Percentiles rank a stretch among this genome's conserved stretches.
Evolutionary conservation across 1,284 basidiomycete genomes (phyloP).

Genomic region (Ganoderma lucidum): DNA sequence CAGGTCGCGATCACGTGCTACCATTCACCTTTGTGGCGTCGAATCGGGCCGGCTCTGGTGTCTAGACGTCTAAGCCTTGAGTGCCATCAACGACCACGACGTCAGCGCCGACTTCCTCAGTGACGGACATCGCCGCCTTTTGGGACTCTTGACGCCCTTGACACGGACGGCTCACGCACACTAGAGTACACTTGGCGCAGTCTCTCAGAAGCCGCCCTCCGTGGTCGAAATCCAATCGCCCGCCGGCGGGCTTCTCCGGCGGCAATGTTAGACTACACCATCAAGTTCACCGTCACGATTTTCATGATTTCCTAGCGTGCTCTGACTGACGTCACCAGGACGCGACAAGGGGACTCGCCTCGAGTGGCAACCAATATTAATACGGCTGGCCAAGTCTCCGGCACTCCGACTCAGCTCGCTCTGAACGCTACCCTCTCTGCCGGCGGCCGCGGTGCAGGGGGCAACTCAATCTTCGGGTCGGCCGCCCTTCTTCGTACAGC

Average conservation of each 20-base stretch:
- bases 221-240: neutral
- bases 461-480: too few species aligned
- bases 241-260: too few species aligned
- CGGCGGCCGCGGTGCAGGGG: too few species aligned
- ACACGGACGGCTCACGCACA: neutral
- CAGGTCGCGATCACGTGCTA: conserved; percentile 6
- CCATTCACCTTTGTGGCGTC: conserved; percentile 4
- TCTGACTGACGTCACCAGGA: too few species aligned
- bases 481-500: too few species aligned
- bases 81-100: neutral
- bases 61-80: neutral
- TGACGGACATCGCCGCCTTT: neutral
- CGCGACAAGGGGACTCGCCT: too few species aligned
- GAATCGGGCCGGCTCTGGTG: neutral
- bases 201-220: neutral
- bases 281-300: neutral
- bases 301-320: too few species aligned
- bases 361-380: too few species aligned
- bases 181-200: neutral
- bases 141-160: neutral
- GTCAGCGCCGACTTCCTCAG: neutral
- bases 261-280: too few species aligned
- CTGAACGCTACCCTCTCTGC: too few species aligned
- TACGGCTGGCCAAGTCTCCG: too few species aligned
- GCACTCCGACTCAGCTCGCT: too few species aligned